A percentile compares a stretch with the other conserved stretches of the same genome.
These are phyloP conservation scores for Pichia occidentalis DNA, from an alignment of 805 yeast genomes.

Conservation along the genomic window DNA sequence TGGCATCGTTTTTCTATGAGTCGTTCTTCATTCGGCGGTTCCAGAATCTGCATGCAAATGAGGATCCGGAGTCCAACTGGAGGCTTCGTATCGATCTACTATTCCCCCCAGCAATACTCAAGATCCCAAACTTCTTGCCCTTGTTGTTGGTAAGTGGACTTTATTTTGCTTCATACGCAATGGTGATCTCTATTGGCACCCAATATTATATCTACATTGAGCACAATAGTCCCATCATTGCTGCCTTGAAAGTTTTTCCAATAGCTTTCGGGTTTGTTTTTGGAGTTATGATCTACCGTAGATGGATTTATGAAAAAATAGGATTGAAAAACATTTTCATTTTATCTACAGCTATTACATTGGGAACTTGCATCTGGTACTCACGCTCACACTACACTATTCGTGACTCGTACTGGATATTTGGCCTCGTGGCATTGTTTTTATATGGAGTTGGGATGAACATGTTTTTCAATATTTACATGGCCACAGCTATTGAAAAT, in stretches of 20 bases:
- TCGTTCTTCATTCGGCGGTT: conserved; percentile 15
- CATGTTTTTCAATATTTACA: conserved; percentile 30
- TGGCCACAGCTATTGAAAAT: conserved; percentile 25
- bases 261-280: conserved; percentile 26
- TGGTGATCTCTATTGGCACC: conserved; percentile 9
- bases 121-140: conserved; percentile 19
- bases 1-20: conserved; percentile 29
- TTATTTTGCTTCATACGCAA: conserved; percentile 10
- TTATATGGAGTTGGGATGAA: conserved; percentile 21
- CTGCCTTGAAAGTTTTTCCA: conserved; percentile 34
- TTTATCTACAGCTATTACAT: conserved; percentile 10
- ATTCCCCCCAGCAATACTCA: conserved; percentile 19
- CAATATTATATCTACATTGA: conserved; percentile 27
- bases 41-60: conserved; percentile 8
- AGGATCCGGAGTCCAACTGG: conserved; percentile 13
- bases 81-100: conserved; percentile 16
- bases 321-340: conserved; percentile 20
- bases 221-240: conserved; percentile 27
- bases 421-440: conserved; percentile 22
- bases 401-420: conserved; percentile 21
- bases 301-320: conserved; percentile 12
- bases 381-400: conserved; percentile 15
- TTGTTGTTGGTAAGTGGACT: conserved; percentile 12
- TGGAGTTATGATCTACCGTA: conserved; percentile 23
- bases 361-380: conserved; percentile 19